A percentile compares a stretch with the other conserved stretches of the same genome.
These are phyloP conservation scores for Saccharomycopsis lassenensis DNA, from an alignment of 805 yeast genomes.

Conservation along the genomic window DNA sequence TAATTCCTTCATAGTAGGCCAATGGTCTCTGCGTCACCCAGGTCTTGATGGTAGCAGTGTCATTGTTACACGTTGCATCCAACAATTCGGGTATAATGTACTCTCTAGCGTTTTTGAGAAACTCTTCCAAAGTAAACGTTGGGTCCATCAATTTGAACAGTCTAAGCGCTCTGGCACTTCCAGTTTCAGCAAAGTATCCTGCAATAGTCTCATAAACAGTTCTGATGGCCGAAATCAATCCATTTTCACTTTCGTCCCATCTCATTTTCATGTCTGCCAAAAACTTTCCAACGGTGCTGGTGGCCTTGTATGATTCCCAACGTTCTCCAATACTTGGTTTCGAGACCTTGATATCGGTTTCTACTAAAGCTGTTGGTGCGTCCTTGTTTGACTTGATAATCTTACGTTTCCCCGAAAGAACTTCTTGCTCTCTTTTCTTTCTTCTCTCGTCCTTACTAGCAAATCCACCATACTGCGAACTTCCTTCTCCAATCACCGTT, in stretches of 20 bases:
- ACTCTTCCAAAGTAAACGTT: conserved; percentile 64
- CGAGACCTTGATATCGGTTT: conserved; percentile 71
- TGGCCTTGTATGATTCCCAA: conserved; percentile 55
- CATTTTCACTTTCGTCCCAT: conserved; percentile 94
- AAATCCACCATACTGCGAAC: conserved; percentile 86
- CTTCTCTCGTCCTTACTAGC: conserved; percentile 76
- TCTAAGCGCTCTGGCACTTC: conserved; percentile 83
- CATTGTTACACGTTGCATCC: conserved; percentile 92
- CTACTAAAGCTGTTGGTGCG: conserved; percentile 73
- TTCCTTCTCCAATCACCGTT: conserved; percentile 87
- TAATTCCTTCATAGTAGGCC: conserved; percentile 88
- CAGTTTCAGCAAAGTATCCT: conserved; percentile 92
- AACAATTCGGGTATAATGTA: conserved; percentile 90
- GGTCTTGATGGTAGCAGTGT: conserved; percentile 63
- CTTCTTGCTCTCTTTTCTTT: conserved; percentile 52
- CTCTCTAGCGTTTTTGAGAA: conserved; percentile 76
- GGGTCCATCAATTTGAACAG: conserved; percentile 88
- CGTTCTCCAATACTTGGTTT: conserved; percentile 56
- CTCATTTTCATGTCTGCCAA: conserved; percentile 50
- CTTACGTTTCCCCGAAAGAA: conserved; percentile 47
- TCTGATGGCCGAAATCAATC: conserved; percentile 70
- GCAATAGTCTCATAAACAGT: conserved; percentile 71
- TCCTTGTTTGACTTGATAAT: conserved; percentile 66
- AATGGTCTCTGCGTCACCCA: conserved; percentile 98
- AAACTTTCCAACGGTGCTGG: conserved; percentile 58